Evolutionary conservation across 2,329 filamentous ascomycete species (phyloP).

Genomic region (Xylaria sp.): DNA sequence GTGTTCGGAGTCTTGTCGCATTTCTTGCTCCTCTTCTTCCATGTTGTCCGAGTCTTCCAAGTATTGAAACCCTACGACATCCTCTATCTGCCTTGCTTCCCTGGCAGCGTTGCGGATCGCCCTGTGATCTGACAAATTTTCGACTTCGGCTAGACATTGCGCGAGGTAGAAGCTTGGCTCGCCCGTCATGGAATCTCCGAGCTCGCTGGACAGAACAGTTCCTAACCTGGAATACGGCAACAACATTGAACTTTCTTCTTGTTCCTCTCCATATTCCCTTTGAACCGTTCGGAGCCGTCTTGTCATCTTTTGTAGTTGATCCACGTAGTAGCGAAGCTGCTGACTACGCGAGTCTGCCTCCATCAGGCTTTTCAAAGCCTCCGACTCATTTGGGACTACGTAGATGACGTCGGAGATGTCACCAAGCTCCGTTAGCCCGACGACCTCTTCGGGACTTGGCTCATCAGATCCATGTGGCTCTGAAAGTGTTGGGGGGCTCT

Average conservation of each 20-base stretch:
- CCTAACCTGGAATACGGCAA: not conserved
- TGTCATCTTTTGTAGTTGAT: not conserved
- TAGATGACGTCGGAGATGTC: not conserved
- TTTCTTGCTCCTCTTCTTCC: not conserved
- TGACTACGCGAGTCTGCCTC: not conserved
- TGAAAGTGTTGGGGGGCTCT: not conserved
- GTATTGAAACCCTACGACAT: not conserved
- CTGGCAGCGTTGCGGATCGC: not conserved
- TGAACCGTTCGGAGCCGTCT: not conserved
- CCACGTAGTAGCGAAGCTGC: not conserved
- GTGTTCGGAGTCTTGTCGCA: not conserved
- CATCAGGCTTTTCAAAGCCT: not conserved
- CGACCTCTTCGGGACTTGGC: not conserved
- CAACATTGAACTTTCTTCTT: not conserved
- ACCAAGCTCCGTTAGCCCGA: not conserved
- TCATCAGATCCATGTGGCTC: not conserved
- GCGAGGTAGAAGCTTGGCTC: not conserved
- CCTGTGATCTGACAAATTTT: not conserved
- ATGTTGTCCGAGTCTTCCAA: not conserved
- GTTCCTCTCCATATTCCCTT: not conserved
- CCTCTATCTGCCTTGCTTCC: not conserved
- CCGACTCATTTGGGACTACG: not conserved
- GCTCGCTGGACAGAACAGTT: not conserved
- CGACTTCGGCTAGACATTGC: not conserved
- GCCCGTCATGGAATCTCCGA: not conserved